phyloP scores from a whole-genome alignment of 768 basidiomycete species.

The Mycena belliarum region DNA sequence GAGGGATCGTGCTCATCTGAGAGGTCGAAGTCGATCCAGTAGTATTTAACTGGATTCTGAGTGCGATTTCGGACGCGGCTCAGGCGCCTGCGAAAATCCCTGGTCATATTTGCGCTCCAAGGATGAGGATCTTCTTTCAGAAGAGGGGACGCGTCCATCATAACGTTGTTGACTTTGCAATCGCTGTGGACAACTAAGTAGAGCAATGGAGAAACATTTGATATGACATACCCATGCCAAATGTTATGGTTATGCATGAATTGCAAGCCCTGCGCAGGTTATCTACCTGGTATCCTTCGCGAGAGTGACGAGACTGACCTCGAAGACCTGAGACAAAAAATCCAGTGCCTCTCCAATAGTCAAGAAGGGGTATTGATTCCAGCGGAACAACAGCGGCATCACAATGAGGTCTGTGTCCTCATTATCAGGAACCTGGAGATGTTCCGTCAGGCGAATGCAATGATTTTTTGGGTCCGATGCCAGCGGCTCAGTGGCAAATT shows the following conservation, averaged over 20 bases:
- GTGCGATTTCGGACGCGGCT: neutral
- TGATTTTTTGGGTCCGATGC: constrained; percentile 29
- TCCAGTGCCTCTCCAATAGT: constrained; percentile 33
- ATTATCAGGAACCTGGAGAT: constrained; percentile 24
- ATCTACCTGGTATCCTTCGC: neutral
- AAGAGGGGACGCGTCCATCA: constrained; percentile 3
- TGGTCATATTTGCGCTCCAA: neutral
- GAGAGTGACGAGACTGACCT: constrained; percentile 20
- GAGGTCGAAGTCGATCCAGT: constrained; percentile 6
- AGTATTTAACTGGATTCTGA: neutral
- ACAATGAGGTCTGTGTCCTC: constrained; percentile 25
- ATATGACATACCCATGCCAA: constrained; percentile 4
- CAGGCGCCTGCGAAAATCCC: neutral
- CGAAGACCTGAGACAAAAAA: constrained; percentile 31
- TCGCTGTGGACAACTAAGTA: neutral
- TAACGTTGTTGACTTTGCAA: constrained; percentile 4
- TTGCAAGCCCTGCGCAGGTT: constrained; percentile 27
- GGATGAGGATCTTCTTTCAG: neutral
- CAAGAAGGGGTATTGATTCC: constrained; percentile 22
- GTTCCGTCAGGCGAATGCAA: constrained; percentile 29
- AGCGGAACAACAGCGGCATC: constrained; percentile 28
- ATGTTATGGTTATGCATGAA: constrained; percentile 33
- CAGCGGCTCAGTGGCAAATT: constrained; percentile 22
- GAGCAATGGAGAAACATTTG: neutral
- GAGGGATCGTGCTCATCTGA: neutral